Evolutionary conservation across 2,329 filamentous ascomycete species (phyloP), one percentile per base, ranked within the genome.

Genomic region (Exserohilum rostratum): DNA sequence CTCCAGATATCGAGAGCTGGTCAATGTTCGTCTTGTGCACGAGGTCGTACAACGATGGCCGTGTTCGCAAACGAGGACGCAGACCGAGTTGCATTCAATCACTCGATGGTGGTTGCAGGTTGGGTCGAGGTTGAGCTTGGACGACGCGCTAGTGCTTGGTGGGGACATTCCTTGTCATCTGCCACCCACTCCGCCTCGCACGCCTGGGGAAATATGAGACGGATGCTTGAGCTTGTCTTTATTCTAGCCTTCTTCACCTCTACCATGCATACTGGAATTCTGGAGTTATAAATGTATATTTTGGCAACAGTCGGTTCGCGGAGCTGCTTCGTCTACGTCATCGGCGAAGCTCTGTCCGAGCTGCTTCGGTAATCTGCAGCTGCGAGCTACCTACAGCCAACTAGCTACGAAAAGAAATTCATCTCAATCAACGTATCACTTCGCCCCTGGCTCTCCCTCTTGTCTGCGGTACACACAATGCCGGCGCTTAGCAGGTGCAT

Each of bases 1-100:
- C 60, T 60, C 54, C 52, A 55, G 70, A 66, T 37, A 75, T 73
- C 60, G 79, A 79, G 69, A 78, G 69, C 53, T 75, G 71, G 58
- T 82, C 78, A 60, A 81, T 78, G 64, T 79, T 79, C 60, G 78
- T 76, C 65, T 78, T 77, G 54, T 76, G 75, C 63, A 89, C 80
- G 65, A 89, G 79, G 67, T 88, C 85, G 71, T 86, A 79, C 61
- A 89, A 77, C 46, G 85, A 88, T 48, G 85, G 83, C 64, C 84
- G 83, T 71, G 80, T 76, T 79, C 79, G 82, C 61, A 88, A 75
- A 73, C 79, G 81, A 71, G 83, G 84, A 70, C 83, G 79, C 65
- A 85, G 72, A 70, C 83, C 83, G 71, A 86, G 46, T 53, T 57
- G 79, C 82, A 83, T 83, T 68, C 78, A 78, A 77, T 68, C 78